phyloP scores from a whole-genome alignment of 2,329 filamentous ascomycete species.

The Emmonsiellopsis sp. region DNA sequence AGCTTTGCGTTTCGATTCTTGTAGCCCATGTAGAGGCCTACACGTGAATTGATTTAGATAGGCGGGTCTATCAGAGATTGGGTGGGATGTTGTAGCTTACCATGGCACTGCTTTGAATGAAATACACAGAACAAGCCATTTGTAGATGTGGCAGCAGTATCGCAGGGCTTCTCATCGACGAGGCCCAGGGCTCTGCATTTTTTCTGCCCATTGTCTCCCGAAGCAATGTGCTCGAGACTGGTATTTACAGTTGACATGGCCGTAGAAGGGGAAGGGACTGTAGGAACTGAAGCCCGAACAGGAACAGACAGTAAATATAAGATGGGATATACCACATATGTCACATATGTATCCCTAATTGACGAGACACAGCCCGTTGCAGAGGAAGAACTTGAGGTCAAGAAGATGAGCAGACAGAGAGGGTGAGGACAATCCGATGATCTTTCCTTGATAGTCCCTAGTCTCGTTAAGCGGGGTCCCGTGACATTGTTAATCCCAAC shows the following conservation, averaged over 20 bases:
- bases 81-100: conserved; percentile 8
- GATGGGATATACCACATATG: neutral
- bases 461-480: neutral
- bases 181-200: conserved; percentile 5
- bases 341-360: neutral
- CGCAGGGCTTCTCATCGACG: conserved; percentile 18
- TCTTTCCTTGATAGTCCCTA: neutral
- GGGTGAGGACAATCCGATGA: neutral
- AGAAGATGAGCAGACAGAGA: neutral
- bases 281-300: too few relatives aligned
- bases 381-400: too few relatives aligned
- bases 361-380: too few relatives aligned
- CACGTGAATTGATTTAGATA: neutral
- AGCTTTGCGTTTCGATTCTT: conserved; percentile 38
- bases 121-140: conserved; percentile 36
- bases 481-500: neutral
- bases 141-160: conserved; percentile 28
- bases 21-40: conserved; percentile 40
- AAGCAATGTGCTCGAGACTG: neutral
- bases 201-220: neutral
- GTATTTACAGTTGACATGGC: neutral
- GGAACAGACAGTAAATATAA: neutral
- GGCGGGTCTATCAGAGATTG: neutral
- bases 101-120: conserved; percentile 35
- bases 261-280: neutral